Conservation (phyloP, 1,284 basidiomycete species). For the Ceratobasidium papillatum region DNA sequence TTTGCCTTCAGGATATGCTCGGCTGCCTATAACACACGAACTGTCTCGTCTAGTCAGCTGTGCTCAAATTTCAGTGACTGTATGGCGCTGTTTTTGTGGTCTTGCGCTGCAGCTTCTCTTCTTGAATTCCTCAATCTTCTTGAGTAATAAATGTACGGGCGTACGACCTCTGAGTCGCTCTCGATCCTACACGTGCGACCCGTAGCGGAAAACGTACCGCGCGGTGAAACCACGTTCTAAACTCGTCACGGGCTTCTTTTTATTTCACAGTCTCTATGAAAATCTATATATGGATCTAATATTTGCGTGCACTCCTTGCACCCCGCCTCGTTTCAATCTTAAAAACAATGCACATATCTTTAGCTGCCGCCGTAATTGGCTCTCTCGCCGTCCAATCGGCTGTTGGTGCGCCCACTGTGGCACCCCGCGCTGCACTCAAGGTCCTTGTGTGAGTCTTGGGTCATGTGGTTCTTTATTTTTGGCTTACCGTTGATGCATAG, state of each 20-base stretch:
- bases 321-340: background rate
- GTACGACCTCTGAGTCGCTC: background rate
- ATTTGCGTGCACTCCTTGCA: background rate
- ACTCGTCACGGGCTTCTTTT: background rate
- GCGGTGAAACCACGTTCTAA: background rate
- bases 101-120: background rate
- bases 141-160: background rate
- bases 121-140: background rate
- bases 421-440: background rate
- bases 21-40: no score
- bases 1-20: no score
- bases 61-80: no score
- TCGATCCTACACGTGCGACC: conserved; percentile 19
- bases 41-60: no score
- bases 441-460: conserved; percentile 16
- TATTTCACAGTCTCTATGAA: background rate
- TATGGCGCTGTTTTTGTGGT: background rate
- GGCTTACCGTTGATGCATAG: background rate
- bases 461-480: background rate
- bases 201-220: background rate
- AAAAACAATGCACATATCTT: conserved; percentile 11
- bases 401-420: conserved; percentile 2
- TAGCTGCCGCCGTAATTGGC: background rate
- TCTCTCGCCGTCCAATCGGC: conserved; percentile 3
- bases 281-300: background rate